Percentiles rank a stretch among this genome's conserved stretches.
These are phyloP conservation scores for Colletotrichum sp. DNA, from an alignment of 2,329 filamentous ascomycete species.

Conservation along the genomic window DNA sequence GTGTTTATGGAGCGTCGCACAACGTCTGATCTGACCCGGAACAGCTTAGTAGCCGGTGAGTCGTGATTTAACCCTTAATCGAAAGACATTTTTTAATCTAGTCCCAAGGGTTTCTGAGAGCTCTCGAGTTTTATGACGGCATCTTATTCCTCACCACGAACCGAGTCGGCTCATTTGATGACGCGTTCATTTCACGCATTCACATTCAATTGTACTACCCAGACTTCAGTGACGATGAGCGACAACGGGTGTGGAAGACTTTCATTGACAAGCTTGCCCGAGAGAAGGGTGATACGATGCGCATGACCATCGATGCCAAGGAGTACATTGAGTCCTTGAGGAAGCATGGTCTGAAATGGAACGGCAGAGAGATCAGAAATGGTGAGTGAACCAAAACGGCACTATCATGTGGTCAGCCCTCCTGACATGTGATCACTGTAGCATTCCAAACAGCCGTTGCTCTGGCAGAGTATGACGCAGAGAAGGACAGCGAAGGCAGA, in stretches of 20 bases:
- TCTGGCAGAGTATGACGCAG: slow-evolving; percentile 24
- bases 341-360: slow-evolving; percentile 23
- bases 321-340: slow-evolving; percentile 19
- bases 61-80: no score
- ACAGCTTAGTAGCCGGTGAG: no score
- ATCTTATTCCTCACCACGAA: slow-evolving; percentile 37
- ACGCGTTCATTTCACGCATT: slow-evolving; percentile 34
- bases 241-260: slow-evolving; percentile 30
- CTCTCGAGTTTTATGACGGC: slow-evolving; percentile 33
- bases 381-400: background rate
- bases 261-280: slow-evolving; percentile 29
- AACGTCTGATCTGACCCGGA: no score
- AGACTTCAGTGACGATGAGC: slow-evolving; percentile 29
- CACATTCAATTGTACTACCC: slow-evolving; percentile 33
- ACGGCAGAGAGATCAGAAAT: slow-evolving; percentile 31
- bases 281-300: slow-evolving; percentile 27
- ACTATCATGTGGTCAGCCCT: no score
- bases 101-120: background rate
- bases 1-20: no score
- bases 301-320: slow-evolving; percentile 22
- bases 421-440: no score
- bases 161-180: slow-evolving; percentile 31
- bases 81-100: no score
- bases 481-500: slow-evolving; percentile 19
- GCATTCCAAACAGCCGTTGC: slow-evolving; percentile 35